Evolutionary conservation across 352 stramenopile species (phyloP), one percentile per base, ranked within the genome.

Genomic region (Phytophthora multivora): DNA sequence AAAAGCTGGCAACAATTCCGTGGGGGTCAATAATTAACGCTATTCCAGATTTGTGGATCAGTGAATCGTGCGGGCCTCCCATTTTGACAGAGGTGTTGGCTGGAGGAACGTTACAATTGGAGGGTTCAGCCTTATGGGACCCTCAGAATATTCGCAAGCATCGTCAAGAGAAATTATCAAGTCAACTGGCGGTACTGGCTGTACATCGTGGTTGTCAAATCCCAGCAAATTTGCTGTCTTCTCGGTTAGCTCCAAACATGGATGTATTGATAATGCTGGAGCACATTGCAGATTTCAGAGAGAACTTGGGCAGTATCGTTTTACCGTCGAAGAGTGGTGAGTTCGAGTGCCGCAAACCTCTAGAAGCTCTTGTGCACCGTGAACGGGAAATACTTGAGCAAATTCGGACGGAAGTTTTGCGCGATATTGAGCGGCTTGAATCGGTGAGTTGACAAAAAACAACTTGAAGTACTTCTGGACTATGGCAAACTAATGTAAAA

Each of bases 281-380:
- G 18, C 11, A 19, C 10, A 10, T 72, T 10, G n/a, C 46, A 25
- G 1, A 19, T 18, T 61, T 72, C 30, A 33, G 25, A 8, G 56
- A 51, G 2, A 47, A 30, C 28, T 40, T 69, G 0, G 59, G 65
- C 4, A 26, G 10, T 2, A 31, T 63, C 21, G 16, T 41, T 3
- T 28, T 50, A 0, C 42, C 35, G n/a, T 5, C 8, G 3, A 4
- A 18, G 10, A 8, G 8, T 0, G 18, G 8, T 38, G 19, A 49
- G 3, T 60, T 50, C n/a, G 59, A 72, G n/a, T 75, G 79, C 42
- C 56, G 41, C 15, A 74, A 75, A 11, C 73, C 73, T 15, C 40
- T 81, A 13, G 2, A 26, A 45, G 62, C 63, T 33, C 63, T 81
- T 15, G 18, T 69, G 13, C 47, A 53, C 1, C 63, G 69, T 43